Evolutionary conservation across 148 eudicot genomes (phyloP).

Genomic region (Tetragonia tetragonoides): DNA sequence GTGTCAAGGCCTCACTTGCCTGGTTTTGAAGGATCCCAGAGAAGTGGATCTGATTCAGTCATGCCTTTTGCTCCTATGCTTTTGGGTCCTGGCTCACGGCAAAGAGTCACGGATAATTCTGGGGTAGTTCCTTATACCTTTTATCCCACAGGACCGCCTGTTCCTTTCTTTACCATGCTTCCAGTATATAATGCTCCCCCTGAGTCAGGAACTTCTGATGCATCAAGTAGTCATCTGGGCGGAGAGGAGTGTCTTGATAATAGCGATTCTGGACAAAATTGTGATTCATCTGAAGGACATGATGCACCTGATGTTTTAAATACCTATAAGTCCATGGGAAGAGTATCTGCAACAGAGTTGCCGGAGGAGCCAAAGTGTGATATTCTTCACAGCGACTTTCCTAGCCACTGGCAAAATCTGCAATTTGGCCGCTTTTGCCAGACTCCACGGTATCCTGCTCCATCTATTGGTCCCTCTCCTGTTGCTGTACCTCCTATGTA

Average conservation of each 20-base stretch:
- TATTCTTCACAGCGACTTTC: constrained; percentile 77
- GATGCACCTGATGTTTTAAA: constrained; percentile 38
- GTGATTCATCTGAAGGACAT: constrained; percentile 31
- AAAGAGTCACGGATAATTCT: constrained; percentile 50
- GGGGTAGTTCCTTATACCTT: constrained; percentile 48
- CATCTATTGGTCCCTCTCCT: constrained; percentile 49
- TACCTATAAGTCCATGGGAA: constrained; percentile 29
- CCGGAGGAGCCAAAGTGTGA: constrained; percentile 45
- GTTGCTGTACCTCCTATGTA: constrained; percentile 63
- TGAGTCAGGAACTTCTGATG: constrained; percentile 45
- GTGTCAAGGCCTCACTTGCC: constrained; percentile 34
- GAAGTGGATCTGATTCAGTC: constrained; percentile 50
- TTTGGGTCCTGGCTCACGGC: constrained; percentile 49
- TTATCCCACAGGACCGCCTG: constrained; percentile 89
- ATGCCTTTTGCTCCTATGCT: constrained; percentile 54
- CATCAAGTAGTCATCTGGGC: constrained; percentile 37
- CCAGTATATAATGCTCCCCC: constrained; percentile 50
- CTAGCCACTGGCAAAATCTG: constrained; percentile 84
- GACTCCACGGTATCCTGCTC: constrained; percentile 40
- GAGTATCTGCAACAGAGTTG: constrained; percentile 29
- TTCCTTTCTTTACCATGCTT: constrained; percentile 85
- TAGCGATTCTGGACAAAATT: constrained; percentile 37
- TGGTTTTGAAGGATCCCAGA: constrained; percentile 51
- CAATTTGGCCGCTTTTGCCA: constrained; percentile 84
- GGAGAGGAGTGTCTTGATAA: constrained; percentile 43